Conservation (phyloP, 225 moss, liverwort and hornwort genomes). For the Pseudisothecium myosuroides region DNA sequence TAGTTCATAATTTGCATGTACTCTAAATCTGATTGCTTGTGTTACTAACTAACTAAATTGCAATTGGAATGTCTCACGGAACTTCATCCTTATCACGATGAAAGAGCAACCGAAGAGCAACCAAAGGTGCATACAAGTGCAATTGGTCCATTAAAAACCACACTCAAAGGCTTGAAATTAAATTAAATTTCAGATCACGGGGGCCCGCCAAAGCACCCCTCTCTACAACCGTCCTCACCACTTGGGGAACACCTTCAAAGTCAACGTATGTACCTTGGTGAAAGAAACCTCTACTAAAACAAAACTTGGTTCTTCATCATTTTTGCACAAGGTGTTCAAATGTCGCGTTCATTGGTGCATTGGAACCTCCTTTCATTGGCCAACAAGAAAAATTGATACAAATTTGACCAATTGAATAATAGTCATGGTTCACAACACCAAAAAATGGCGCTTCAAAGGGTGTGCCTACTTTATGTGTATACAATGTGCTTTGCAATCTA, state of each 20-base stretch:
- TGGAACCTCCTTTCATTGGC: not conserved
- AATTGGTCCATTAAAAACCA: no score
- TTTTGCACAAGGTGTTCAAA: not conserved
- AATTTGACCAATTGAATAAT: not conserved
- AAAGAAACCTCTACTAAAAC: not conserved
- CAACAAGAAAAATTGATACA: not conserved
- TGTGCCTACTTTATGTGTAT: not conserved
- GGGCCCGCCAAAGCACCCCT: no score
- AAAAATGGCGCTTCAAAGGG: accelerated
- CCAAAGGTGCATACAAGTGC: no score
- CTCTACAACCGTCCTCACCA: no score
- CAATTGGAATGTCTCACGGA: no score
- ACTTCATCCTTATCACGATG: no score
- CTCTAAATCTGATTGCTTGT: no score
- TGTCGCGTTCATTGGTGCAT: not conserved
- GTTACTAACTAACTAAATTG: no score
- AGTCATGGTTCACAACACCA: not conserved
- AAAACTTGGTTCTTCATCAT: not conserved
- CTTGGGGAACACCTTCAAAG: not conserved
- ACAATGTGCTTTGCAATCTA: not conserved
- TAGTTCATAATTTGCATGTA: no score
- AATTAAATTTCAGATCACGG: no score
- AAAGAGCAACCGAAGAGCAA: no score
- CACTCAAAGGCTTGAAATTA: no score
- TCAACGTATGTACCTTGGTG: not conserved